Evolutionary conservation across 2,329 filamentous ascomycete genomes (phyloP).

Genomic region (Colletotrichum higginsianum): DNA sequence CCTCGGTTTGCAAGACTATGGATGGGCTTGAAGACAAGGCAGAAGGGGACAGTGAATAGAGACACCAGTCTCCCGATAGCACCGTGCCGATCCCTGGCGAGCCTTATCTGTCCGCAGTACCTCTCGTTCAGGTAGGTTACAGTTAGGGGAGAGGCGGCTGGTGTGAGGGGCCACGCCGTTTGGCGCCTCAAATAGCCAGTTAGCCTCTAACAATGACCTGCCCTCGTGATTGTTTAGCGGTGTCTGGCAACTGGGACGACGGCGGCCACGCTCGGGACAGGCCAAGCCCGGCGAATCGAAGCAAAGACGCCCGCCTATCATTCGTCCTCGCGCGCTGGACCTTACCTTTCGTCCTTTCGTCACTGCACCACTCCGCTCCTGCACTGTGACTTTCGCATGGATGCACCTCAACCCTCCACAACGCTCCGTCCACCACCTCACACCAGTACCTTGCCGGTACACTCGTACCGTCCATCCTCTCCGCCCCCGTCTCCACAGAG

Average conservation of each 20-base stretch:
- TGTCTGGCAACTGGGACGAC: constrained; percentile 25
- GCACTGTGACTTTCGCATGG: constrained; percentile 25
- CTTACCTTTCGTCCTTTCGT: constrained; percentile 13
- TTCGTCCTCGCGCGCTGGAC: constrained; percentile 35
- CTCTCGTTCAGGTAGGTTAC: no score
- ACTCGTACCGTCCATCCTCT: constrained; percentile 7
- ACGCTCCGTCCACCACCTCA: constrained; percentile 19
- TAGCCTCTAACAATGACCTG: constrained; percentile 40
- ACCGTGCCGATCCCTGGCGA: constrained; percentile 31
- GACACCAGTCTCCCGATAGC: constrained; percentile 15
- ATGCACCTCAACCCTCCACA: constrained; percentile 29
- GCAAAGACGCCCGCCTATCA: constrained; percentile 28
- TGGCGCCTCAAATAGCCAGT: constrained; percentile 36
- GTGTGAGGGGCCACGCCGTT: constrained; percentile 31
- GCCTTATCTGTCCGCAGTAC: constrained; percentile 19
- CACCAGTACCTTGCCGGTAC: constrained; percentile 21
- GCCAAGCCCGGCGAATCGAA: constrained; percentile 28
- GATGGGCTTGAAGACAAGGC: not conserved
- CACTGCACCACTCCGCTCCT: constrained; percentile 17
- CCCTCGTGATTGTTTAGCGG: constrained; percentile 42
- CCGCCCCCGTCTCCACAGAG: constrained; percentile 33
- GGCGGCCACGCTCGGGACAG: constrained; percentile 36
- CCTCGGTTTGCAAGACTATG: not conserved
- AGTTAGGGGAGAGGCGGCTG: constrained; percentile 19
- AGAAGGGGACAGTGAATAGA: constrained; percentile 14